Percentiles rank a stretch among this genome's conserved stretches.
Evolutionary conservation across 495 filamentous ascomycete species (phyloP).

Genomic region (Apodospora peruviana): DNA sequence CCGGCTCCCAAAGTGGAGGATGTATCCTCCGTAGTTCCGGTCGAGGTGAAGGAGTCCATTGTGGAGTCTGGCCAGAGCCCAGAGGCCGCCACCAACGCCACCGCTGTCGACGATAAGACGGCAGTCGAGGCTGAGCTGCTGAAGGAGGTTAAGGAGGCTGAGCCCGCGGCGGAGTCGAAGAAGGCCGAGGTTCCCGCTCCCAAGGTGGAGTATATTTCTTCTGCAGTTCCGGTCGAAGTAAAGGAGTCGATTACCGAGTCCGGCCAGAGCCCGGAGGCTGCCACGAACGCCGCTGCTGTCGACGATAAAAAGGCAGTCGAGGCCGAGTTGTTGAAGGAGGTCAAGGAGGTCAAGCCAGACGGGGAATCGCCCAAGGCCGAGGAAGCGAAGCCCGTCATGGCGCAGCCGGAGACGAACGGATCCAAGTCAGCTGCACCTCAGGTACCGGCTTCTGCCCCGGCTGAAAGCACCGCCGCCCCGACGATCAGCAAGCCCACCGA

Average conservation of each 20-base stretch:
- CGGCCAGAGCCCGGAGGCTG: constrained; percentile 62
- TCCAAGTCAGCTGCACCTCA: constrained; percentile 12
- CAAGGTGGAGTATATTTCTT: constrained; percentile 28
- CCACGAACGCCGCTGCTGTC: constrained; percentile 61
- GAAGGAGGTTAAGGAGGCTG: constrained; percentile 36
- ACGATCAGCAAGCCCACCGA: constrained; percentile 16
- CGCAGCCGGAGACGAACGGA: constrained; percentile 15
- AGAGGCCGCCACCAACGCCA: constrained; percentile 64
- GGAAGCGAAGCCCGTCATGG: neutral
- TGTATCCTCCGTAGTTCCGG: constrained; percentile 55
- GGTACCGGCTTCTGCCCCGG: constrained; percentile 14
- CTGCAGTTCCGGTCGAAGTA: constrained; percentile 63
- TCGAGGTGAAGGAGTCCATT: constrained; percentile 68
- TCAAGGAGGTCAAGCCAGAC: constrained; percentile 12
- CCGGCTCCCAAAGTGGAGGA: constrained; percentile 28
- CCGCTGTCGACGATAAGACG: constrained; percentile 72
- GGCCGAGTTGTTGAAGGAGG: constrained; percentile 53
- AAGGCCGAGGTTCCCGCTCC: constrained; percentile 16
- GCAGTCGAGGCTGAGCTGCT: constrained; percentile 65
- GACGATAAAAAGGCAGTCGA: constrained; percentile 75
- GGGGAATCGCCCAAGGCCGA: constrained; percentile 15
- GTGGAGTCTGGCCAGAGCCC: constrained; percentile 56
- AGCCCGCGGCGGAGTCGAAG: constrained; percentile 37
- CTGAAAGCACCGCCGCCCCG: constrained; percentile 8
- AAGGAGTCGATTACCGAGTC: constrained; percentile 66